A percentile compares a stretch with the other conserved stretches of the same genome.
These are phyloP conservation scores for Zasmidium angulare DNA, from an alignment of 2,329 filamentous ascomycete species.

Conservation along the genomic window DNA sequence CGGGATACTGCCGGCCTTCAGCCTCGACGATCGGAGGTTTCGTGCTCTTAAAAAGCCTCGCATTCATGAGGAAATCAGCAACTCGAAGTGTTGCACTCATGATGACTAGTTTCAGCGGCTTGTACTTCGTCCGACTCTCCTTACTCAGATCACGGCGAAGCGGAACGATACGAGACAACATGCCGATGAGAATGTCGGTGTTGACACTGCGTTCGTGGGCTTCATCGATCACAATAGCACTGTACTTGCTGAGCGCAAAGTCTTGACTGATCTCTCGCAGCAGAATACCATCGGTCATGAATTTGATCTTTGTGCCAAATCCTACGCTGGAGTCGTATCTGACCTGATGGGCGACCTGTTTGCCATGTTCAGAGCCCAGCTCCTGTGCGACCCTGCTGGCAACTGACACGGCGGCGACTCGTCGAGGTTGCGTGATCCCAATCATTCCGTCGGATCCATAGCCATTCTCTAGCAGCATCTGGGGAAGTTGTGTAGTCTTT, in stretches of 20 bases:
- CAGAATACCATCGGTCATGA: slow-evolving; percentile 98
- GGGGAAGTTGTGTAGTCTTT: slow-evolving; percentile 95
- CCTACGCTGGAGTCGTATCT: slow-evolving; percentile 85
- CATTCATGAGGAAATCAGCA: slow-evolving; percentile 84
- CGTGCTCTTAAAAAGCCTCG: slow-evolving; percentile 66
- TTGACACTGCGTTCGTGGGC: slow-evolving; percentile 97
- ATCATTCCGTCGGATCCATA: slow-evolving; percentile 86
- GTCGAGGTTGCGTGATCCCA: slow-evolving; percentile 88
- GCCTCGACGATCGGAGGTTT: slow-evolving; percentile 80
- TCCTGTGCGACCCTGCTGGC: slow-evolving; percentile 87
- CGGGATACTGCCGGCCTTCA: slow-evolving; percentile 87
- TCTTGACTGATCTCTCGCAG: slow-evolving; percentile 89
- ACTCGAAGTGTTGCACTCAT: slow-evolving; percentile 96
- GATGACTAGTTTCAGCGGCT: slow-evolving; percentile 87
- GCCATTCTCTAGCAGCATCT: slow-evolving; percentile 92
- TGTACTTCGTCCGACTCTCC: slow-evolving; percentile 66
- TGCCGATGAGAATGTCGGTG: slow-evolving; percentile 96
- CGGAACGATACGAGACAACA: slow-evolving; percentile 90
- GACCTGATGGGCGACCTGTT: slow-evolving; percentile 83
- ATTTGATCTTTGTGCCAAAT: slow-evolving; percentile 85
- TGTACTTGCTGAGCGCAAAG: slow-evolving; percentile 85
- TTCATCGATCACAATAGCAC: slow-evolving; percentile 91
- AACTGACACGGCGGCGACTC: slow-evolving; percentile 96
- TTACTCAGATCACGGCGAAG: slow-evolving; percentile 72
- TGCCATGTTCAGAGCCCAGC: slow-evolving; percentile 67